Evolutionary conservation across 192 early-diverging fungal species (phyloP).

Genomic region (Backusella circina): DNA sequence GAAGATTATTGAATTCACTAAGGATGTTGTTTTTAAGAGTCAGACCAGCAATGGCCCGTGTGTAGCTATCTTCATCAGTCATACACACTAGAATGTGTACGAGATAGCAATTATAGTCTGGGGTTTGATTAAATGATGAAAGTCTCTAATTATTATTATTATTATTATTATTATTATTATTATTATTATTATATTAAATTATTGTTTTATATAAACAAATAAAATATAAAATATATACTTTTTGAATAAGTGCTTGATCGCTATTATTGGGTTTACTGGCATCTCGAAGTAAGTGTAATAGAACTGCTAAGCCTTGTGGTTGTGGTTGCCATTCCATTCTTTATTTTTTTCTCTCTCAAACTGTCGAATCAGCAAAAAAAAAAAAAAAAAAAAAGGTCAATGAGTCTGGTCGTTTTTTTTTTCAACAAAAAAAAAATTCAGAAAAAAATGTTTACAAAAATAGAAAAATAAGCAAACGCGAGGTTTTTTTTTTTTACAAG

Average conservation of each 20-base stretch:
- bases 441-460: neutral
- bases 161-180: neutral
- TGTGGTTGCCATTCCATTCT: constrained; percentile 63
- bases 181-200: neutral
- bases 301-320: constrained; percentile 64
- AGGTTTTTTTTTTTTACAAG: neutral
- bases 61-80: constrained; percentile 57
- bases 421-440: neutral
- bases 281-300: constrained; percentile 65
- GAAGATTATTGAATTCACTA: constrained; percentile 46
- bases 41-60: constrained; percentile 83
- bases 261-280: constrained; percentile 65
- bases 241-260: constrained; percentile 64
- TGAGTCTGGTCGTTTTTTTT: too few species aligned
- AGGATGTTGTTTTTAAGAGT: constrained; percentile 77
- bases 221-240: constrained; percentile 46
- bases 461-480: neutral
- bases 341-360: neutral
- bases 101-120: constrained; percentile 91
- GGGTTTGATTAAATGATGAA: constrained; percentile 70
- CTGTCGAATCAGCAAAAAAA: neutral
- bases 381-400: neutral
- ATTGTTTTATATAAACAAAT: neutral
- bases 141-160: constrained; percentile 51
- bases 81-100: constrained; percentile 79